Evolutionary conservation across 768 basidiomycete species (phyloP), one percentile per base, ranked within the genome.

Genomic region (Boletus coccyginus): DNA sequence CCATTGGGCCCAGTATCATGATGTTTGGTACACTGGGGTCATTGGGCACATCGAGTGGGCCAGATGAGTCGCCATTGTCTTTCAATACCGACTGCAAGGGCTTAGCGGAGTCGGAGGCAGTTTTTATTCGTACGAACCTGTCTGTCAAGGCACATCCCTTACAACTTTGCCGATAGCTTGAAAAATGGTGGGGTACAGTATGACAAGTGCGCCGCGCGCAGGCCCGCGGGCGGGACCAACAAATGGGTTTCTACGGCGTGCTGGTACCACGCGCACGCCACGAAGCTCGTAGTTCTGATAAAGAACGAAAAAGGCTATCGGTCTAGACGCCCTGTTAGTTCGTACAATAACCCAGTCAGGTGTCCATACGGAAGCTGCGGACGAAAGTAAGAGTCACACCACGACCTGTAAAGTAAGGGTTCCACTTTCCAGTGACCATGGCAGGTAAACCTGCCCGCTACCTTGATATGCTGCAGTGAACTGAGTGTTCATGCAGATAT

Each of bases 1-100:
- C 67, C 19, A 43, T 56, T 24, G 62, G 65, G 33, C 68, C 69
- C 13, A 71, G 50, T 7, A 70, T 66, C 39, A 70, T 52, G 9
- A 71, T 31, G 21, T 66, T 67, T 11, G 63, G 64, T 16, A 56
- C 42, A 7, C 7, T 56, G 24, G 62, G 46, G 8, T 52, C 56
- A 9, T 24, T 47, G 44, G 47, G 35, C 10, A 19, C 29, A 6
- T 47, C 51, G 35, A 52, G 54, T n/a, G 27, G 33, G 41, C 17
- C 5, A 12, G 52, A 24, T 27, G 44, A 10, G 11, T 44, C 48
- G 31, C n/a, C 39, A 31, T 56, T 44, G 33, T 61, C 51, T 19
- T 55, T 21, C 10, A 50, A 21, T 16, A 14, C 21, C 1, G 54
- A 54, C 64, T 66, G 35, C 32, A 27, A 27, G 14, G 24, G 3